These are phyloP conservation scores for Bipolaris bicolor DNA, from an alignment of 2,329 filamentous ascomycete genomes.

Conservation along the genomic window DNA sequence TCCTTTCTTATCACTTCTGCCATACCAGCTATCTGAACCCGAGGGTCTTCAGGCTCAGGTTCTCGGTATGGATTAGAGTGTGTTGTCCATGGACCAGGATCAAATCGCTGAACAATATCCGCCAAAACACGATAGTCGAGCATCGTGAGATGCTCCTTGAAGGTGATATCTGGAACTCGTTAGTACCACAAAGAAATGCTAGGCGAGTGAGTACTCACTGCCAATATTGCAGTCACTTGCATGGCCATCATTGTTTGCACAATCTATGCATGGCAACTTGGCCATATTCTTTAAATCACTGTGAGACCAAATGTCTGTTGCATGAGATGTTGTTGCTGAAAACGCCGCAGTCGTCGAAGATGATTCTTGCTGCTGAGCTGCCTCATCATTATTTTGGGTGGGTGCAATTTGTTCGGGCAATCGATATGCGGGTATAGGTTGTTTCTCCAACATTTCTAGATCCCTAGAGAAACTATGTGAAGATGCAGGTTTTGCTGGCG, in stretches of 20 bases:
- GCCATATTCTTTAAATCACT: neutral
- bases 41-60: slow-evolving; percentile 12
- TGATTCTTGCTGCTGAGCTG: neutral
- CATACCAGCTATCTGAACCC: slow-evolving; percentile 16
- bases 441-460: neutral
- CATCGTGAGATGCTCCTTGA: slow-evolving; percentile 16
- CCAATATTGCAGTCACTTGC: slow-evolving; percentile 26
- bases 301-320: neutral
- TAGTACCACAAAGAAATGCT: neutral
- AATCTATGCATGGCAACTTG: slow-evolving; percentile 36
- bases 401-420: neutral
- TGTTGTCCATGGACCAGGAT: slow-evolving; percentile 36
- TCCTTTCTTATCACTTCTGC: slow-evolving; percentile 29
- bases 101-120: slow-evolving; percentile 22
- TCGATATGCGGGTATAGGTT: too few species aligned
- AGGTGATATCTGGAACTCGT: slow-evolving; percentile 12
- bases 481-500: too few species aligned
- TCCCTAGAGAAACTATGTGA: neutral
- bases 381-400: too few species aligned
- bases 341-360: neutral
- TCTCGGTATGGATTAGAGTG: slow-evolving; percentile 19
- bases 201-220: slow-evolving; percentile 20
- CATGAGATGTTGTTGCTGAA: neutral
- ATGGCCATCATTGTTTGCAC: slow-evolving; percentile 23
- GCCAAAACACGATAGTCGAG: slow-evolving; percentile 21